These are phyloP conservation scores for Alternaria sp. DNA, from an alignment of 2,329 filamentous ascomycete genomes.

Conservation along the genomic window DNA sequence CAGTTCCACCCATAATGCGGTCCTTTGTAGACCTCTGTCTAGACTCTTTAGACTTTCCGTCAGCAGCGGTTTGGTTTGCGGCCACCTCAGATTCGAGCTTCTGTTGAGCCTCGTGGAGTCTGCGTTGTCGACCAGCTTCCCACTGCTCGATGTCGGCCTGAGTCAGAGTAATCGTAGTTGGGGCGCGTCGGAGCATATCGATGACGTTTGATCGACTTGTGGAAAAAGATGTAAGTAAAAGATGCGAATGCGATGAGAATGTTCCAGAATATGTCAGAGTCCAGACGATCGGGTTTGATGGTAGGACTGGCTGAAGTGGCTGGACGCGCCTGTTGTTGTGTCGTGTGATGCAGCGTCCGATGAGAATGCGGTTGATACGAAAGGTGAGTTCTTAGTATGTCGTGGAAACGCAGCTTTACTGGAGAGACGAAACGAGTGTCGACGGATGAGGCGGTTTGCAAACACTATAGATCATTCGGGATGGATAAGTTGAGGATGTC, in stretches of 20 bases:
- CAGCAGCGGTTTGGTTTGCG: slow-evolving; percentile 26
- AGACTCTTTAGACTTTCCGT: slow-evolving; percentile 24
- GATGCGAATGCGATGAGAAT: background rate
- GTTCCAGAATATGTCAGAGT: too few relatives aligned
- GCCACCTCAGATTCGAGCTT: slow-evolving; percentile 17
- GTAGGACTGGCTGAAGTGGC: background rate
- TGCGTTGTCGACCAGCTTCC: slow-evolving; percentile 66
- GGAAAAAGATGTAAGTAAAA: background rate
- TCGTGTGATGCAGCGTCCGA: background rate
- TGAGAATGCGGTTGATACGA: background rate
- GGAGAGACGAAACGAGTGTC: background rate
- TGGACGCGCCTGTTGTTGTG: background rate
- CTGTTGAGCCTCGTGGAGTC: slow-evolving; percentile 41
- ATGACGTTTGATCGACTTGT: background rate
- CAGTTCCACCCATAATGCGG: slow-evolving; percentile 41
- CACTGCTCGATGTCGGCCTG: slow-evolving; percentile 75
- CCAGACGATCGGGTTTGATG: background rate
- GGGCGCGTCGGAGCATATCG: slow-evolving; percentile 70
- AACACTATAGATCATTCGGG: background rate
- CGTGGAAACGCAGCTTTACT: background rate
- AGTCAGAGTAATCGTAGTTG: slow-evolving; percentile 73
- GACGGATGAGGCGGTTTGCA: background rate
- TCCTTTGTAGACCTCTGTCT: slow-evolving; percentile 41
- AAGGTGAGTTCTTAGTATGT: background rate
- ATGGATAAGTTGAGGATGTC: background rate